Conservation (phyloP, 768 basidiomycete genomes). For the Hericium coralloides region DNA sequence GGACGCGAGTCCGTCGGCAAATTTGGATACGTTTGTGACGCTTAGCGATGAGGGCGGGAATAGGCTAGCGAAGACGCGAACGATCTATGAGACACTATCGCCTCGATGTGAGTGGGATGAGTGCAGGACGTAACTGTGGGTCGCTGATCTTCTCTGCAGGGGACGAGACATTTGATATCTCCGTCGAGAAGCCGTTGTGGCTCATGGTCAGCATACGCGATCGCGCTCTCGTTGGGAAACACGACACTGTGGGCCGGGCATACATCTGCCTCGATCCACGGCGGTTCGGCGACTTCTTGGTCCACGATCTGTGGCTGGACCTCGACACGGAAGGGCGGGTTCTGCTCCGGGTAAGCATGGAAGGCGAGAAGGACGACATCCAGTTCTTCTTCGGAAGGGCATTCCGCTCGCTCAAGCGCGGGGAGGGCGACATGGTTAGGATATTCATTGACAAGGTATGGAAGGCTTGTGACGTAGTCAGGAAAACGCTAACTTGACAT, state of each 20-base stretch:
- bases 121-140: background rate
- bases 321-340: conserved; percentile 82
- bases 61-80: conserved; percentile 88
- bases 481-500: background rate
- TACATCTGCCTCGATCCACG: conserved; percentile 89
- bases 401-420: conserved; percentile 87
- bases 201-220: conserved; percentile 93
- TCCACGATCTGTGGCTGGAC: conserved; percentile 90
- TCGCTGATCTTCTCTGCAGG: conserved; percentile 37
- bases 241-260: conserved; percentile 83
- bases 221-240: conserved; percentile 84
- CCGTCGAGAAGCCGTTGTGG: conserved; percentile 92
- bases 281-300: conserved; percentile 79
- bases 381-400: conserved; percentile 96
- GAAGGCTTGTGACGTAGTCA: background rate
- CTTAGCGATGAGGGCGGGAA: conserved; percentile 89
- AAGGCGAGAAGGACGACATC: conserved; percentile 97
- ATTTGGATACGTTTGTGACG: conserved; percentile 86
- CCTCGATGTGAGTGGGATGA: conserved; percentile 68
- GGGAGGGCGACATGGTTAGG: conserved; percentile 91
- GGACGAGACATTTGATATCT: conserved; percentile 96
- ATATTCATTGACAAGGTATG: conserved; percentile 94
- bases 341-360: conserved; percentile 89
- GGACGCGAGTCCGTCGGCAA: conserved; percentile 71
- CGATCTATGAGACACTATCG: conserved; percentile 82